phyloP scores from a whole-genome alignment of 2,329 filamentous ascomycete genomes.

The Fusarium nelsonii region DNA sequence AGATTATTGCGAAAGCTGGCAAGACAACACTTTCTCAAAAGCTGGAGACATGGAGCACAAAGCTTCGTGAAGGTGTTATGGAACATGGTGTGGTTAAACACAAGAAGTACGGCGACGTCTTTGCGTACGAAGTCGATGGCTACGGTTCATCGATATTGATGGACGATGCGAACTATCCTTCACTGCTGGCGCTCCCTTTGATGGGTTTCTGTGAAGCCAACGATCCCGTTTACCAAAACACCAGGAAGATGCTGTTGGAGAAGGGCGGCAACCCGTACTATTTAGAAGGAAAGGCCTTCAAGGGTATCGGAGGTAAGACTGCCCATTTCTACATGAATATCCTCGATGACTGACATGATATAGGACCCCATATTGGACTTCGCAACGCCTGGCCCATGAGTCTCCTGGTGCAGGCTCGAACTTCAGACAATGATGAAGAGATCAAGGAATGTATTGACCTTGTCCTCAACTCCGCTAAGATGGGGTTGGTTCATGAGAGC shows the following conservation, averaged over 20 bases:
- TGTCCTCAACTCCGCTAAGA: constrained; percentile 79
- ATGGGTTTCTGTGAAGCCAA: constrained; percentile 77
- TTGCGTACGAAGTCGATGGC: constrained; percentile 89
- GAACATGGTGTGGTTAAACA: constrained; percentile 85
- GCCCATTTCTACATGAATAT: background rate
- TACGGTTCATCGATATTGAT: constrained; percentile 86
- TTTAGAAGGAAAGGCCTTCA: constrained; percentile 79
- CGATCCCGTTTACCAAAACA: constrained; percentile 86
- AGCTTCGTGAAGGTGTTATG: constrained; percentile 82
- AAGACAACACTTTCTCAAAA: constrained; percentile 65
- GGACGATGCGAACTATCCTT: constrained; percentile 91
- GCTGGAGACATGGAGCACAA: constrained; percentile 69
- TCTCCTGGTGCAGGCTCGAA: constrained; percentile 90
- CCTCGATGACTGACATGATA: constrained; percentile 24
- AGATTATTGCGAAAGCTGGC: constrained; percentile 72
- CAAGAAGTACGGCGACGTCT: constrained; percentile 80
- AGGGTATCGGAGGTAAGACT: constrained; percentile 83
- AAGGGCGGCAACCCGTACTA: constrained; percentile 89
- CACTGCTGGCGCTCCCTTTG: constrained; percentile 80
- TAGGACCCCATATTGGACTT: constrained; percentile 79
- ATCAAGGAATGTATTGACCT: constrained; percentile 78
- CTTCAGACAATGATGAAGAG: constrained; percentile 84
- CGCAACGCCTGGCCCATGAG: constrained; percentile 97
- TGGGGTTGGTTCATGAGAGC: constrained; percentile 92
- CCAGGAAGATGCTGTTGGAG: constrained; percentile 79